Percentiles rank a stretch among this genome's conserved stretches.
Conservation (phyloP, 2,329 filamentous ascomycete genomes). For the Tolypocladium tundrense region DNA sequence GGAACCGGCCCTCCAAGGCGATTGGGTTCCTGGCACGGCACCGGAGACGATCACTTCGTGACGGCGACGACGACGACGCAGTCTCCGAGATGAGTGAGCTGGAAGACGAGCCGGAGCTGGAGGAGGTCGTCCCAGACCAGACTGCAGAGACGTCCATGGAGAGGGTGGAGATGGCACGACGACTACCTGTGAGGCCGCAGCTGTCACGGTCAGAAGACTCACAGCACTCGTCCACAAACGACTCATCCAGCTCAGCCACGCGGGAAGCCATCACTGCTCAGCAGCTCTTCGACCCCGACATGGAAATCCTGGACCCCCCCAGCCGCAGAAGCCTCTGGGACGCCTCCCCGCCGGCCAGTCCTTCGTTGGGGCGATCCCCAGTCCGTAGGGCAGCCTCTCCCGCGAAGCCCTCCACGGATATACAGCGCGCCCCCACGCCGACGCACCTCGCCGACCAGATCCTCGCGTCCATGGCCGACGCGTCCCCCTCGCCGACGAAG, state of each 20-base stretch:
- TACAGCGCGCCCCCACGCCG: conserved; percentile 19
- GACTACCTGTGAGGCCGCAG: conserved; percentile 16
- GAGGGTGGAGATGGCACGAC: conserved; percentile 9
- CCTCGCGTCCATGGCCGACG: conserved; percentile 40
- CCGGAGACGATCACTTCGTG: not conserved
- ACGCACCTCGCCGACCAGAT: conserved; percentile 46
- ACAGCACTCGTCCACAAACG: not conserved
- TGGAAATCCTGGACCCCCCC: not conserved
- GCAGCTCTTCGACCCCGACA: not conserved
- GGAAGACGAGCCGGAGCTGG: conserved; percentile 31
- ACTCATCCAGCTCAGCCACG: not conserved
- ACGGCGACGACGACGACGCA: conserved; percentile 4
- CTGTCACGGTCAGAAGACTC: conserved; percentile 13
- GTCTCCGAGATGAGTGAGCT: conserved; percentile 42
- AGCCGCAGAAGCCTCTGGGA: not conserved
- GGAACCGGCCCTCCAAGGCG: conserved; percentile 7
- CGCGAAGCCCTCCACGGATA: not conserved
- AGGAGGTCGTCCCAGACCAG: conserved; percentile 4
- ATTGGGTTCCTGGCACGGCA: conserved; percentile 9
- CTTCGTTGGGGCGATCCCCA: not conserved
- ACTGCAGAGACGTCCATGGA: conserved; percentile 7
- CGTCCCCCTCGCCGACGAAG: conserved; percentile 49
- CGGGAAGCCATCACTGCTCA: too few species aligned
- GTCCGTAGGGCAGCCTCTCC: not conserved
- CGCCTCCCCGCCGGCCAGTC: not conserved